Evolutionary conservation across 2,329 filamentous ascomycete species (phyloP).

Genomic region (Cercospora sesami): DNA sequence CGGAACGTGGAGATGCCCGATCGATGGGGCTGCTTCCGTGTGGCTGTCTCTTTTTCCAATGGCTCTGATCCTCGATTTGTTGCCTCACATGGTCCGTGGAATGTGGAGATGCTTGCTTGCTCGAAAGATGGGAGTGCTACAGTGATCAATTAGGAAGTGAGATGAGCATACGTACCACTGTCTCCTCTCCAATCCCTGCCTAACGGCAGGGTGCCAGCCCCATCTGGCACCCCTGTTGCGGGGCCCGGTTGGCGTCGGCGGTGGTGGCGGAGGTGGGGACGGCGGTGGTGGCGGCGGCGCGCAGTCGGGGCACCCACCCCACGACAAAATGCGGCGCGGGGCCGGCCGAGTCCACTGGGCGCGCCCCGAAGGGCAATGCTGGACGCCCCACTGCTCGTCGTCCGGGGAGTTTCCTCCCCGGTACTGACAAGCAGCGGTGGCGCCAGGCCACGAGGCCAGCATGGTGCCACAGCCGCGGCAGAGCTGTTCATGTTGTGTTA

Average conservation of each 20-base stretch:
- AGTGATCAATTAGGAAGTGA: neutral
- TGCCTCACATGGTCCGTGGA: neutral
- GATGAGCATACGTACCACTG: neutral
- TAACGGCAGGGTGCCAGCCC: neutral
- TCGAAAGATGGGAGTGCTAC: neutral
- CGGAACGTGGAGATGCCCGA: neutral
- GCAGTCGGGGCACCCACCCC: neutral
- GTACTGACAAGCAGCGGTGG: neutral
- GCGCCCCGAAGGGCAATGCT: neutral
- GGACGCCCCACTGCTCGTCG: neutral
- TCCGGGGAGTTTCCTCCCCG: neutral
- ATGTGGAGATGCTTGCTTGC: conserved; percentile 6
- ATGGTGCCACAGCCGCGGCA: neutral
- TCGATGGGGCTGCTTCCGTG: neutral
- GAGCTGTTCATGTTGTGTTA: neutral
- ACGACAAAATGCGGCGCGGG: neutral
- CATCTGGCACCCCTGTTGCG: neutral
- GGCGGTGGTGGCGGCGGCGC: neutral
- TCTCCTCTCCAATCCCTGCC: neutral
- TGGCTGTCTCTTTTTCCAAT: neutral
- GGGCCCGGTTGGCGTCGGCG: neutral
- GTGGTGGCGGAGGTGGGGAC: neutral
- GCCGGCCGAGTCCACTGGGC: neutral
- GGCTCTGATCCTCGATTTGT: neutral
- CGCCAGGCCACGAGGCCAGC: neutral